Base-by-base conservation (phyloP, 306 rosid genomes). In the Elaeagnus macrophylla region DNA sequence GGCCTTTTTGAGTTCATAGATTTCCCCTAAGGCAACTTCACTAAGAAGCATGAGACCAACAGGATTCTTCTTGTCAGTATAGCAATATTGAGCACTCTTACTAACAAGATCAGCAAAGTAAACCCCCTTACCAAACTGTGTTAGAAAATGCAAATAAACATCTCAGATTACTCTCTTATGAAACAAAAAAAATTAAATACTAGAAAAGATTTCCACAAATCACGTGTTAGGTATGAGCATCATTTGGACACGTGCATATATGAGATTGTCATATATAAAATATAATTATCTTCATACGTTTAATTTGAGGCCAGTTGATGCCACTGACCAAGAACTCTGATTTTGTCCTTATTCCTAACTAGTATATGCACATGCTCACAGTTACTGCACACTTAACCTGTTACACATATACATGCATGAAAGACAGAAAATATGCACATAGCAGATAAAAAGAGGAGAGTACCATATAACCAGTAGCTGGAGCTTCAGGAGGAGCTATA, bases 401-500 rank as follows among this genome's bases (percentile, higher is more conserved):
- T 25, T 12, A 9, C 9, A 7, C 15, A 38, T 1, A 38, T 16
- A 20, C 16, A 3, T 5, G 7, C 10, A 14, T n/a, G 20, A 9
- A 10, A 66, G 49, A 49, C 59, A 12, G 63, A 32, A 57, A 8
- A 39, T 14, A 25, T 10, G 52, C 46, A 36, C 51, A 58, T 8
- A 44, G 1, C n/a, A 20, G 51, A 13, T 42, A 44, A 55, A 41
- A 69, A 53, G 61, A 43, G 43, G 16, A 57, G 51, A 65, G 60
- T 62, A 91, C 97, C 97, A 91, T 91, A 45, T 91, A 91, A 64
- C 97, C 97, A 60, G 97, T 91, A 8, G 95, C 87, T 17, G 97
- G 97, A 43, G 99, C 96, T 82, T 91, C 96, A 20, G 99, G 99
- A 58, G 97, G 99, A 53, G 99, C 99, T 54, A 87, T 91, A 82